These are phyloP conservation scores for Rhodofomes roseus DNA, from an alignment of 1,284 basidiomycete species.

Conservation along the genomic window DNA sequence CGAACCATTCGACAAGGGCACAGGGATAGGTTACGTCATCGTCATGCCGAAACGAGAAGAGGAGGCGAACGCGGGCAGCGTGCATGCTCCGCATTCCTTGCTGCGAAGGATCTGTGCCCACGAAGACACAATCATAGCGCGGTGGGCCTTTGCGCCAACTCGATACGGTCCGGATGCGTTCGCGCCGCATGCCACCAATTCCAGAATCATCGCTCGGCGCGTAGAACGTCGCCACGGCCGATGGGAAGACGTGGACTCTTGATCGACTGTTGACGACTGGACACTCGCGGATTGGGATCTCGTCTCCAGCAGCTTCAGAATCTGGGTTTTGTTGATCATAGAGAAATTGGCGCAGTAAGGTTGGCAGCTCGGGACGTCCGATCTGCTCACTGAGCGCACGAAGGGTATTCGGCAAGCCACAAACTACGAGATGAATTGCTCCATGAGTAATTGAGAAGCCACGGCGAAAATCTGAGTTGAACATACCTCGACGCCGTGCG, in stretches of 20 bases:
- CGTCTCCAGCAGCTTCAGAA: neutral
- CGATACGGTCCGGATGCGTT: conserved; percentile 15
- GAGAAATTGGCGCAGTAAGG: neutral
- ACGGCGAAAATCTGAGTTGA: neutral
- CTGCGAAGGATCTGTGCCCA: neutral
- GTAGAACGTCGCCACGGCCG: conserved; percentile 14
- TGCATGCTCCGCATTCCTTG: neutral
- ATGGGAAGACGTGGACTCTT: conserved; percentile 8
- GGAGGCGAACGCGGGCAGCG: conserved; percentile 1
- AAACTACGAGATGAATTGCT: neutral
- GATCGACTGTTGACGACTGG: neutral
- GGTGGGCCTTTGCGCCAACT: conserved; percentile 12
- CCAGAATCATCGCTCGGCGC: conserved; percentile 26
- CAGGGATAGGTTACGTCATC: conserved; percentile 10
- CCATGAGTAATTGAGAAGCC: neutral
- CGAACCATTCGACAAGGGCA: conserved; percentile 20
- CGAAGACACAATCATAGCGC: conserved; percentile 11
- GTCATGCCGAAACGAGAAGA: conserved; percentile 8
- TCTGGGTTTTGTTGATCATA: neutral
- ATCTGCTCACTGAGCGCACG: neutral
- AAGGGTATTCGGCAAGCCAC: neutral
- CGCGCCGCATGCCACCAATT: conserved; percentile 18
- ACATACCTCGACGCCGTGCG: neutral
- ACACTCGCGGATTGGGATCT: neutral
- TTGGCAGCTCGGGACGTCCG: neutral